Conservation (phyloP, 371 early-diverging fungal species). For the Phascolomyces articulosus region DNA sequence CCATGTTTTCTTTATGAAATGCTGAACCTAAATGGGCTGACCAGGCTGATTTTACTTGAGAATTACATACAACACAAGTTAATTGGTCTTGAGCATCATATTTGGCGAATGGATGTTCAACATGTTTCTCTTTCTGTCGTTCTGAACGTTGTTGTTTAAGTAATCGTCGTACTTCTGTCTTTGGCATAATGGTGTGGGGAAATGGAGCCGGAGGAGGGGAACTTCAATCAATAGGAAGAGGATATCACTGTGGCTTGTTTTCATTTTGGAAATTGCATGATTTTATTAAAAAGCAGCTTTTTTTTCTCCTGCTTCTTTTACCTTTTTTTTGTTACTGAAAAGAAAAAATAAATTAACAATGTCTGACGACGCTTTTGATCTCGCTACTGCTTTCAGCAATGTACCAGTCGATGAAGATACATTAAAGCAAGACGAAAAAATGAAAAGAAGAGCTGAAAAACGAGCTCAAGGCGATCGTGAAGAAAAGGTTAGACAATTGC, state of each 20-base stretch:
- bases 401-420: slow-evolving; percentile 8
- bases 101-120: slow-evolving; percentile 51
- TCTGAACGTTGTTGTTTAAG: slow-evolving; percentile 45
- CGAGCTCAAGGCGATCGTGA: slow-evolving; percentile 10
- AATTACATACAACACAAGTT: slow-evolving; percentile 41
- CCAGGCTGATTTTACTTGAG: slow-evolving; percentile 39
- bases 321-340: not conserved
- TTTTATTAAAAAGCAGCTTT: not conserved
- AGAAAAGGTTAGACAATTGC: not conserved
- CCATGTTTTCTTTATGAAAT: slow-evolving; percentile 39
- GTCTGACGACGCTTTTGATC: slow-evolving; percentile 10
- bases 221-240: too few relatives aligned
- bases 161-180: slow-evolving; percentile 42
- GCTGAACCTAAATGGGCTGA: slow-evolving; percentile 37
- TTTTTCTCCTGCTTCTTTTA: not conserved
- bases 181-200: slow-evolving; percentile 23
- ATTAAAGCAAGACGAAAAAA: not conserved
- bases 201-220: not conserved
- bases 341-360: not conserved
- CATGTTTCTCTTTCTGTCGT: slow-evolving; percentile 31
- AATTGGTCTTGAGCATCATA: slow-evolving; percentile 42
- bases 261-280: not conserved
- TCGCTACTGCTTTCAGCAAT: not conserved
- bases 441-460: slow-evolving; percentile 10
- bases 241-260: not conserved